Base-by-base conservation (phyloP, 2,329 filamentous ascomycete genomes). In the Ophiostoma novo-ulmi region DNA sequence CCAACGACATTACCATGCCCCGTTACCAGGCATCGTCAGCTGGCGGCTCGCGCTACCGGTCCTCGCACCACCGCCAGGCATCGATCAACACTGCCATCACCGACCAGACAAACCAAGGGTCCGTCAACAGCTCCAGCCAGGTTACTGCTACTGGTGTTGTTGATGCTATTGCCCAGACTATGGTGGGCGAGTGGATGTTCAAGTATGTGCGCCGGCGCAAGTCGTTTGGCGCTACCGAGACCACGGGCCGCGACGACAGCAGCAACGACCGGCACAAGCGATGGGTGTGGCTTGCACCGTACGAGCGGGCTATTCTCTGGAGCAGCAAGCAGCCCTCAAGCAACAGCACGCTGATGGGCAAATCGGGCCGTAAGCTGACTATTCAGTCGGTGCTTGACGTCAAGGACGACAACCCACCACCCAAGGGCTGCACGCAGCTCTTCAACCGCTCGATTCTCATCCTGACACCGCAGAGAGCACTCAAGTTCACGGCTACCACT, bases 261-360 rank as follows among this genome's bases (percentile, higher is more conserved):
- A 89, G 91, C 79, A 89, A 88, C 73, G 89, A 91, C 74, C 91
- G 95, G 39, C 95, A 99, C 79, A 97, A 94, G 82, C 87, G 95
- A 79, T 99, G 95, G 95, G 95, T 99, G 1, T 99, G 95, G 95
- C 86, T 99, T 73, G 95, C 94, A 22, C 95, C 95, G 2, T 98
- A 99, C 77, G 95, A 99, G 80, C 87, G 94, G 73, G 91, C 94
- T 14, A 94, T 99, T 72, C 92, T 99, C 79, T 99, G 95, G 95
- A 97, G 94, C 80, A 97, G 91, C 84, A 97, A 97, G 83, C 95
- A 99, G 80, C 95, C 95, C 20, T 92, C 89, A 11, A 93, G 89
- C 75, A 93, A 94, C 41, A 91, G 88, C 76, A 94, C 94, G 41
- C 81, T 99, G 79, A 85, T 98, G 84, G 95, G 95, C 75, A 99